Conservation (phyloP, 805 yeast species). For the Saccharomycopsis sp. region DNA sequence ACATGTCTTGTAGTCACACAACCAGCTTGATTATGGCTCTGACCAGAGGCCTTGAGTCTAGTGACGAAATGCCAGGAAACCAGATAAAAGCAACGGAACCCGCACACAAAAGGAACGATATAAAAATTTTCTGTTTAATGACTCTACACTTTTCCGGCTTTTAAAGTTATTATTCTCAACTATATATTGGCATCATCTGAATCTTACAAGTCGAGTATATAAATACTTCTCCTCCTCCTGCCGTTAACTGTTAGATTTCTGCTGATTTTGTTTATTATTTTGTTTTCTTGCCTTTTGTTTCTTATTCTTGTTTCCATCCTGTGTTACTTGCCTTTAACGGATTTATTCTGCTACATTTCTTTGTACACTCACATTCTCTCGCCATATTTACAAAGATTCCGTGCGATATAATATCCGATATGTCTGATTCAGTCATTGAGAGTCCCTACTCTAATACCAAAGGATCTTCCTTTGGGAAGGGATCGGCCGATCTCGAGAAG, state of each 20-base stretch:
- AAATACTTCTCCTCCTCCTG: conserved; percentile 6
- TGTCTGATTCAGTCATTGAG: background rate
- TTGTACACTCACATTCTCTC: background rate
- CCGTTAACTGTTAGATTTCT: background rate
- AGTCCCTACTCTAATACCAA: conserved; percentile 2
- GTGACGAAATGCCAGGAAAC: background rate
- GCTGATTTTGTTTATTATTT: background rate
- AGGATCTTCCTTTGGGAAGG: background rate
- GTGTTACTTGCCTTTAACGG: conserved; percentile 3
- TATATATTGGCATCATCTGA: background rate
- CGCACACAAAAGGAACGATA: background rate
- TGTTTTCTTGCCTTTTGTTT: background rate
- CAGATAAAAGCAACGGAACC: background rate
- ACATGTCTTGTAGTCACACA: background rate
- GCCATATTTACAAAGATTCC: background rate
- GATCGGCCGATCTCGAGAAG: conserved; percentile 1
- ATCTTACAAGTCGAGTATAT: background rate
- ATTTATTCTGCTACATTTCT: background rate
- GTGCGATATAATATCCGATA: background rate
- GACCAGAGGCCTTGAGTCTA: background rate
- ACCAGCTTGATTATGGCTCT: background rate
- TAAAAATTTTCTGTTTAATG: background rate
- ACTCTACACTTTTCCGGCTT: background rate
- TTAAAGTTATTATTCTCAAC: background rate
- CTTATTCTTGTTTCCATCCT: background rate